Evolutionary conservation across 2,329 filamentous ascomycete species (phyloP).

Genomic region (Fusarium zealandicum): DNA sequence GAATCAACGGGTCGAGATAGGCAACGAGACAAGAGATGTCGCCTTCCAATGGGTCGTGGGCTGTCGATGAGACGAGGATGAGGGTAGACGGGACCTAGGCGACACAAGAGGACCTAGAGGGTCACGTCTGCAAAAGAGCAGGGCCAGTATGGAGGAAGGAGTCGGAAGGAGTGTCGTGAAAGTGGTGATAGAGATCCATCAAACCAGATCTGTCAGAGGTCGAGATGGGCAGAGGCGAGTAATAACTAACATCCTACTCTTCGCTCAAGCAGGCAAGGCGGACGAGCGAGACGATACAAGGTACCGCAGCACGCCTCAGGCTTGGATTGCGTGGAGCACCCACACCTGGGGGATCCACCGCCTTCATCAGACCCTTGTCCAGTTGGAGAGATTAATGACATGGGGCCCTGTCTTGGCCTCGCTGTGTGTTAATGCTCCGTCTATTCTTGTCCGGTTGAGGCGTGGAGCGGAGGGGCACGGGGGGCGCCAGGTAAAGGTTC

Average conservation of each 20-base stretch:
- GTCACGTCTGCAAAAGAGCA: constrained; percentile 38
- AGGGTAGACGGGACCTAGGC: constrained; percentile 20
- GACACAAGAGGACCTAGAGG: constrained; percentile 39
- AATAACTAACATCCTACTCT: constrained; percentile 30
- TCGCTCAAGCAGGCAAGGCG: constrained; percentile 34
- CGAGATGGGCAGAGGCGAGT: constrained; percentile 34
- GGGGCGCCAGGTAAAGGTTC: constrained; percentile 43
- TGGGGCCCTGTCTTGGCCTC: constrained; percentile 45
- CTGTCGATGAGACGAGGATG: constrained; percentile 20
- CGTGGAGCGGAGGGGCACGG: constrained; percentile 28
- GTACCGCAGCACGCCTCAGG: constrained; percentile 42
- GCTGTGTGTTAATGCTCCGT: constrained; percentile 48
- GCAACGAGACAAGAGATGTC: constrained; percentile 18
- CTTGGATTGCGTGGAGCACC: constrained; percentile 49
- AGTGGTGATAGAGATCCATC: constrained; percentile 42
- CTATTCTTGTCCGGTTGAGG: constrained; percentile 53
- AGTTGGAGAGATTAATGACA: constrained; percentile 47
- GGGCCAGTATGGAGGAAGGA: constrained; percentile 32
- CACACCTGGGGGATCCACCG: constrained; percentile 43
- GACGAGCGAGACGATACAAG: constrained; percentile 38
- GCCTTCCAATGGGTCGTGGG: constrained; percentile 26
- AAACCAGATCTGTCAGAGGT: constrained; percentile 31
- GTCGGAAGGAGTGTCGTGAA: constrained; percentile 51
- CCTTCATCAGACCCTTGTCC: constrained; percentile 44
- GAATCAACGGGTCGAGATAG: constrained; percentile 59